phyloP scores from a whole-genome alignment of 1,284 basidiomycete species.

The Amylostereum areolatum region DNA sequence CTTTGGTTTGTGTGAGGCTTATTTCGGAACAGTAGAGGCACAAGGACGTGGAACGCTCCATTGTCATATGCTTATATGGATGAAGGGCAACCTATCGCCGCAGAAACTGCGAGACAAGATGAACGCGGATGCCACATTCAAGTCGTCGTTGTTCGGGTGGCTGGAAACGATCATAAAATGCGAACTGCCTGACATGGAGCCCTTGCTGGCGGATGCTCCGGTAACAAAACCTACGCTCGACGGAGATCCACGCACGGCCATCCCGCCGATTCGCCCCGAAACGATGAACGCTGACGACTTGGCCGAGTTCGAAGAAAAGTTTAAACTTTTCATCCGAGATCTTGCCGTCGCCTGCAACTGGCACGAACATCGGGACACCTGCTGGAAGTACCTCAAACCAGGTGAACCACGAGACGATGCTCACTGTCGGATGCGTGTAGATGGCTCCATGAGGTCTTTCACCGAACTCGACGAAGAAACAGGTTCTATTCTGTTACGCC shows the following conservation, averaged over 20 bases:
- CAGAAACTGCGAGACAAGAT: slow-evolving; percentile 9
- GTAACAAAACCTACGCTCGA: background rate
- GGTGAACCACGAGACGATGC: slow-evolving; percentile 2
- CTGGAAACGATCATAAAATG: slow-evolving; percentile 9
- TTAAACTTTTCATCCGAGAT: background rate
- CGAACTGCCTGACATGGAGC: slow-evolving; percentile 4
- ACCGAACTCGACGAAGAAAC: slow-evolving; percentile 6
- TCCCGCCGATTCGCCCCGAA: background rate
- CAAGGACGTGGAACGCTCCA: slow-evolving; percentile 20
- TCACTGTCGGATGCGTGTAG: slow-evolving; percentile 10
- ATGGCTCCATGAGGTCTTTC: background rate
- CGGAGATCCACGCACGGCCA: background rate
- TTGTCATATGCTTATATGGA: slow-evolving; percentile 22
- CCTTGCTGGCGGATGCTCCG: background rate
- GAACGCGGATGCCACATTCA: background rate
- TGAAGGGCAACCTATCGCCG: slow-evolving; percentile 10
- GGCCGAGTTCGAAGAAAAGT: background rate
- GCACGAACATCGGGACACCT: slow-evolving; percentile 5
- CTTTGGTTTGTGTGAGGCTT: slow-evolving; percentile 21
- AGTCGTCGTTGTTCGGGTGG: slow-evolving; percentile 9
- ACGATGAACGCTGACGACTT: background rate
- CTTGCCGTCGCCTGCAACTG: slow-evolving; percentile 3
- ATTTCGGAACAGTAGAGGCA: slow-evolving; percentile 23
- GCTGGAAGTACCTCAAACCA: slow-evolving; percentile 5
- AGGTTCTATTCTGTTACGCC: slow-evolving; percentile 2